Base-by-base conservation (phyloP, 2,329 filamentous ascomycete species). In the Talaromyces sp. region DNA sequence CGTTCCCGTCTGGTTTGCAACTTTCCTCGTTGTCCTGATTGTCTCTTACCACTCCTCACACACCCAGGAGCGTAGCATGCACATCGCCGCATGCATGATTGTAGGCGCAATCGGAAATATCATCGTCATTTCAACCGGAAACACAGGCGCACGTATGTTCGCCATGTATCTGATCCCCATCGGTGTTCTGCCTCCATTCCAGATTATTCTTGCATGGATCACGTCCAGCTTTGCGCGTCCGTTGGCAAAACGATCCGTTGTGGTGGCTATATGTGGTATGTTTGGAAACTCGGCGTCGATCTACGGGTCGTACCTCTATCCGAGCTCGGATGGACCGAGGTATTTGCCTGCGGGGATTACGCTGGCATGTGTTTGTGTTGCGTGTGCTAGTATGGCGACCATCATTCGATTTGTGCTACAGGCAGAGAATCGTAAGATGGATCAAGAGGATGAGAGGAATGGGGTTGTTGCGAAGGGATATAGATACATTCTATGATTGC, bases 401-500 rank as follows among this genome's bases (percentile, higher is more conserved):
- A 24, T 49, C 6, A 49, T 49, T 49, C 43, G 43, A 3, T 49
- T 49, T 49, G n/a, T 24, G 21, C 43, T 49, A 49, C 8, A 14
- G 19, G 43, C 43, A 7, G 43, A 49, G 43, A 49, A 49, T 49
- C 43, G 43, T 19, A 49, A 49, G 21, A 7, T 49, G n/a, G 43
- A 49, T 21, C 7, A 49, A 24, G n/a, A 49, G n/a, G 21, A 24
- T 21, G 43, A 49, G 43, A 49, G 43, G 43, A 24, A 49, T 10
- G 21, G 43, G 11, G 21, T 49, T 21, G 21, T 24, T 49, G 19
- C 24, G 19, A 49, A 24, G 43, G n/a, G n/a, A 4, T 35, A 17
- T 17, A 49, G 43, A 24, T 49, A 68, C 75, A 2, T 74, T 49
- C 43, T 49, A 9, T 49, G n/a, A 49, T 24, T 24, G 7, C 17